phyloP scores from a whole-genome alignment of 2,329 filamentous ascomycete genomes.

The Xylariales sp. region DNA sequence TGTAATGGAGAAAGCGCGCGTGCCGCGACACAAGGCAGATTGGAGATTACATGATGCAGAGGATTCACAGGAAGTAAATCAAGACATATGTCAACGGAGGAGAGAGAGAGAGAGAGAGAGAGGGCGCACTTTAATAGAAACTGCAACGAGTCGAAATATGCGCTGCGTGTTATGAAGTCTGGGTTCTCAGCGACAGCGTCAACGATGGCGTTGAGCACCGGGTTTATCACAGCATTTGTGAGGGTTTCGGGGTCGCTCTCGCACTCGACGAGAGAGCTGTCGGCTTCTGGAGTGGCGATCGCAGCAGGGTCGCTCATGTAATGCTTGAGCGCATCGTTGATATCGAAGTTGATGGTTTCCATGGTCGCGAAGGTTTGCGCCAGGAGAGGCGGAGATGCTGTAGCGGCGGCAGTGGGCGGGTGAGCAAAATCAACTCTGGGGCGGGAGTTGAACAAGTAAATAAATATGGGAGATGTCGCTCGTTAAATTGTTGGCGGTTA shows the following conservation, averaged over 20 bases:
- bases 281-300: constrained; percentile 82
- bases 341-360: constrained; percentile 83
- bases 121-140: constrained; percentile 92
- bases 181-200: constrained; percentile 90
- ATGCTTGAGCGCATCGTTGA: constrained; percentile 93
- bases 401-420: neutral
- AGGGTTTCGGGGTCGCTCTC: constrained; percentile 87
- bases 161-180: constrained; percentile 75
- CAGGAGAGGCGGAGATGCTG: neutral
- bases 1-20: no score
- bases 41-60: constrained; percentile 4
- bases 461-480: no score
- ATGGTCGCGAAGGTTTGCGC: constrained; percentile 34
- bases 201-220: constrained; percentile 84
- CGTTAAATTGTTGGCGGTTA: no score
- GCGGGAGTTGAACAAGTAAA: no score
- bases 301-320: constrained; percentile 90
- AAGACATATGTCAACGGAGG: constrained; percentile 13
- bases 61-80: no score
- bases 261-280: constrained; percentile 78
- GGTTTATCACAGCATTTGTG: constrained; percentile 74
- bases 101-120: constrained; percentile 37
- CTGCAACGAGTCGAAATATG: constrained; percentile 87
- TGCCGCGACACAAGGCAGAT: no score
- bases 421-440: no score